Base-by-base conservation (phyloP, 306 rosid genomes). In the Astragalus glycyphyllos region DNA sequence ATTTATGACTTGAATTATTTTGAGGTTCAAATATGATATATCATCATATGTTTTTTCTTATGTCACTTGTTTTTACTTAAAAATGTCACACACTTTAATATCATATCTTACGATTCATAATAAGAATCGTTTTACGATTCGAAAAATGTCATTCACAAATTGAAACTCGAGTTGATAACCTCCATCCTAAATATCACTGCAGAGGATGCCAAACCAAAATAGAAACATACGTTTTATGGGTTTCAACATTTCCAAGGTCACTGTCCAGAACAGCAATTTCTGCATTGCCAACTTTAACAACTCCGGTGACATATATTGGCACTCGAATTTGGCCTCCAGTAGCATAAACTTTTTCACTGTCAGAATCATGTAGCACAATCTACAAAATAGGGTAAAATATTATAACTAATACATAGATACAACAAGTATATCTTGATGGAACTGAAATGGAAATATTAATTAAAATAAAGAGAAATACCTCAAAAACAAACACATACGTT, bases 241-340 rank as follows among this genome's bases (percentile, higher is more conserved):
- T 79, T 82, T 95, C 99, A 71, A 91, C 61, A 53, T 84, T 95
- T 74, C 92, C 98, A 60, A 88, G 85, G 77, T 95, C 99, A 60
- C 89, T 95, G 82, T 95, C 99, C 53, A 95, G 87, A 64, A 91
- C 84, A 38, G 85, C 89, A 72, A 89, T 84, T 81, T 95, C 96
- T 54, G 96, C 90, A 51, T 71, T 86, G 65, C 87, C 88, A 74
- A 91, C 77, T 63, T 82, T 72, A 84, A 87, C 65, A 68, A 81
- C 45, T 61, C 99, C 99, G 4, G 96, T 86, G 64, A 95, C 69
- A 71, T 73, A 86, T 76, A 95, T 77, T 68, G 84, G 91, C 76
- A 91, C 99, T 74, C 73, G 88, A 71, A 87, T 83, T 74, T 80
- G 88, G 53, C 96, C 96, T 58, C 97, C 97, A 41, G 96, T 89